Evolutionary conservation across 139 green algal genomes (phyloP).

Genomic region (Eudorina sp.): DNA sequence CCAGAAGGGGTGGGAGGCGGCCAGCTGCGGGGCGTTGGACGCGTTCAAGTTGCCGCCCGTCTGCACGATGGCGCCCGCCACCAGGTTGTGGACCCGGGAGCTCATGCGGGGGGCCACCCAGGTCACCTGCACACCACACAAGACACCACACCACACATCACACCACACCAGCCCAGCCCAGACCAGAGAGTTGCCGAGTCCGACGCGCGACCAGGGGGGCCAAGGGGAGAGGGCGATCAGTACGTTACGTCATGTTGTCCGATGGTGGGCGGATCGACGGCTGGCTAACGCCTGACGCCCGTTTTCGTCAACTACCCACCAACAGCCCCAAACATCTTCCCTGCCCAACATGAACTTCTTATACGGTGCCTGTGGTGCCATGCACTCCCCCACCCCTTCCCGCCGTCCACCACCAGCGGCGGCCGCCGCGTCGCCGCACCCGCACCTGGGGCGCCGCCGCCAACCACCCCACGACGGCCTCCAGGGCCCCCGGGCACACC

Average conservation of each 20-base stretch:
- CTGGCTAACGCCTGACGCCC: too few species aligned
- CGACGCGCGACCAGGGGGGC: too few species aligned
- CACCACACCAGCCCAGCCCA: too few species aligned
- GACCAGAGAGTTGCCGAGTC: too few species aligned
- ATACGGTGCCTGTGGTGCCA: too few species aligned
- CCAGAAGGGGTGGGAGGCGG: slow-evolving; percentile 81
- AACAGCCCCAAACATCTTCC: too few species aligned
- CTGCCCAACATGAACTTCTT: too few species aligned
- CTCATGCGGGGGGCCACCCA: slow-evolving; percentile 56
- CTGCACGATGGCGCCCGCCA: slow-evolving; percentile 73
- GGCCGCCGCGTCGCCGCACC: background rate
- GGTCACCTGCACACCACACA: slow-evolving; percentile 30
- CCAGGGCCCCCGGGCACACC: slow-evolving; percentile 54
- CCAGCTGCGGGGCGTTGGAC: background rate
- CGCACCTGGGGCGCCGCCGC: slow-evolving; percentile 1
- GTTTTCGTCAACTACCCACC: too few species aligned
- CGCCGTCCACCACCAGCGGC: too few species aligned
- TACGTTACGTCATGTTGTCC: too few species aligned
- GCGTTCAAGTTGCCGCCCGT: slow-evolving; percentile 3
- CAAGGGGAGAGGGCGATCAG: too few species aligned
- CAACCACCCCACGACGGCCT: slow-evolving; percentile 11
- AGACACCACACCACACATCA: background rate
- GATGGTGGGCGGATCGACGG: too few species aligned
- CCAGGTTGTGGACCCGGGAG: slow-evolving; percentile 65
- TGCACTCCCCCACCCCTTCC: background rate